phyloP scores from a whole-genome alignment of 2,329 filamentous ascomycete genomes.

The Lachnellula arida region DNA sequence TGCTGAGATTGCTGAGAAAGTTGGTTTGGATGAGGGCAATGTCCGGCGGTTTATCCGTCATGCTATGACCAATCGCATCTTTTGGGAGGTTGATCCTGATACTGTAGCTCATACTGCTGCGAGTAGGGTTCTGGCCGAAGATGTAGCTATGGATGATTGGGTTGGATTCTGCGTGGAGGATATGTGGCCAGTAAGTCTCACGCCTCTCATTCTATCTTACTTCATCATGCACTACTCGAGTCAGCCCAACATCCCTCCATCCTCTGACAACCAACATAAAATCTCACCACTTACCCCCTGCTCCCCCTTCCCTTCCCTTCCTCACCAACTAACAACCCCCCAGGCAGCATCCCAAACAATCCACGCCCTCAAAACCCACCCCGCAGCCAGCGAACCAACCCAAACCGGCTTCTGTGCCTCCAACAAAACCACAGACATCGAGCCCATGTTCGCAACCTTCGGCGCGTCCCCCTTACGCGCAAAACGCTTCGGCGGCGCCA shows the following conservation, averaged over 20 bases:
- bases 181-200: slow-evolving; percentile 33
- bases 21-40: slow-evolving; percentile 44
- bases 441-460: slow-evolving; percentile 51
- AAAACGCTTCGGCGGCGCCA: slow-evolving; percentile 49
- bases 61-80: slow-evolving; percentile 54
- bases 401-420: slow-evolving; percentile 49
- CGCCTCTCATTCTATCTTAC: not conserved
- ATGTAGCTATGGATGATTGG: slow-evolving; percentile 47
- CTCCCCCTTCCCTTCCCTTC: not conserved
- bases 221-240: not conserved
- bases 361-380: slow-evolving; percentile 40
- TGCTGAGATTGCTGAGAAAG: slow-evolving; percentile 41
- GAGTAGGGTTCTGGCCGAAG: slow-evolving; percentile 47
- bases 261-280: too few relatives aligned
- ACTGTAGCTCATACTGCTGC: slow-evolving; percentile 51
- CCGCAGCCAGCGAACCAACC: slow-evolving; percentile 44
- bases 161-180: slow-evolving; percentile 52
- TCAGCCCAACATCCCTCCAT: too few relatives aligned
- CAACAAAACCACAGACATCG: slow-evolving; percentile 45
- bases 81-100: slow-evolving; percentile 47
- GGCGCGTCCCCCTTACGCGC: slow-evolving; percentile 44
- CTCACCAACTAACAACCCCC: slow-evolving; percentile 15
- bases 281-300: not conserved
- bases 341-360: slow-evolving; percentile 45
- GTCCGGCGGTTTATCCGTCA: slow-evolving; percentile 49